Evolutionary conservation across 2,329 filamentous ascomycete species (phyloP).

Genomic region (Ophiostoma sp.): DNA sequence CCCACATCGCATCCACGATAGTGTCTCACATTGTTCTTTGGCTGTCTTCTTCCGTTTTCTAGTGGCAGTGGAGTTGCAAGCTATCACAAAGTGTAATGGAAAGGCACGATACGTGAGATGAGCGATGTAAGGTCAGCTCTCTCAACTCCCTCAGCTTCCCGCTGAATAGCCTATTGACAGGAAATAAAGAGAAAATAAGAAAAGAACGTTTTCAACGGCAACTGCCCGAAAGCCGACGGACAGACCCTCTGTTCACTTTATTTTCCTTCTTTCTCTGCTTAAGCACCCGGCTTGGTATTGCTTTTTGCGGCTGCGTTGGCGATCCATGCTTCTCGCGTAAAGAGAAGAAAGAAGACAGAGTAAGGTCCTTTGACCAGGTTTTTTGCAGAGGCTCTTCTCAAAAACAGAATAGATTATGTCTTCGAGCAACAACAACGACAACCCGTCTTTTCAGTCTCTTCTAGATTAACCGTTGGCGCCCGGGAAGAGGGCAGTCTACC

Average conservation of each 20-base stretch:
- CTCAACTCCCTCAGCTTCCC: too few species aligned
- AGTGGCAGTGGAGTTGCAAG: not conserved
- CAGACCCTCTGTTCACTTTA: constrained; percentile 6
- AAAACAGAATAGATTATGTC: not conserved
- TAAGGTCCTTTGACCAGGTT: constrained; percentile 15
- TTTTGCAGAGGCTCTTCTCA: not conserved
- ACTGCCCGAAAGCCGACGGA: constrained; percentile 2
- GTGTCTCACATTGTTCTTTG: constrained; percentile 7
- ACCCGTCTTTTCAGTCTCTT: not conserved
- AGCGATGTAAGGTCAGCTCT: not conserved
- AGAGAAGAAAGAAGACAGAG: not conserved
- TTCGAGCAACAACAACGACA: not conserved
- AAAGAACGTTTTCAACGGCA: not conserved
- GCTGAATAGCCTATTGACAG: not conserved
- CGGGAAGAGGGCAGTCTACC: not conserved
- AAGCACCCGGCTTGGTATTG: constrained; percentile 2
- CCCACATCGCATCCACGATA: not conserved
- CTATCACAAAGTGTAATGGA: too few species aligned
- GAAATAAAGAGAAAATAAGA: not conserved
- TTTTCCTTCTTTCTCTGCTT: not conserved
- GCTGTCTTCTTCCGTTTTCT: not conserved
- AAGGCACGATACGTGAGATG: too few species aligned
- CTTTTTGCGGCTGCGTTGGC: not conserved
- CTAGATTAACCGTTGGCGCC: constrained; percentile 3
- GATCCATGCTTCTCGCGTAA: not conserved